Evolutionary conservation across 768 basidiomycete genomes (phyloP).

Genomic region (Trametes coccinea): DNA sequence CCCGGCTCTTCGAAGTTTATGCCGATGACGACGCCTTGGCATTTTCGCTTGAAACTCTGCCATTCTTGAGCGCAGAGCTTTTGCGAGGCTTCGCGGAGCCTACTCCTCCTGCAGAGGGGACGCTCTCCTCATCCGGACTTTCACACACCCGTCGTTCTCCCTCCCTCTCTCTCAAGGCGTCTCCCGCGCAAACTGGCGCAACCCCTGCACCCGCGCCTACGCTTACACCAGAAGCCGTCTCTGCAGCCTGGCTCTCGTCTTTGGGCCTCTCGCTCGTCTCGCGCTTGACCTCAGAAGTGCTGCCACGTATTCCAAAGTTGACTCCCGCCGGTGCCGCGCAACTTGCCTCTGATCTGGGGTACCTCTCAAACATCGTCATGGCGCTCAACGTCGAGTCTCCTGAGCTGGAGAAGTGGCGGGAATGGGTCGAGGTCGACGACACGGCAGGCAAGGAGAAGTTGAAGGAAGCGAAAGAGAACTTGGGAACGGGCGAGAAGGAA

Average conservation of each 20-base stretch:
- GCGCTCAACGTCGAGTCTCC: constrained; percentile 88
- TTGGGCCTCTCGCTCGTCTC: constrained; percentile 80
- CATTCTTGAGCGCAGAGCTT: constrained; percentile 60
- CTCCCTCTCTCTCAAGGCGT: constrained; percentile 34
- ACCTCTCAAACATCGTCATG: constrained; percentile 86
- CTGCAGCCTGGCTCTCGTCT: constrained; percentile 90
- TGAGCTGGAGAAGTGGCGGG: constrained; percentile 79
- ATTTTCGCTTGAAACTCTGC: constrained; percentile 84
- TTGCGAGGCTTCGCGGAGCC: constrained; percentile 49
- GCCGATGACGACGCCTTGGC: constrained; percentile 88
- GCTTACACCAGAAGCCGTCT: constrained; percentile 76
- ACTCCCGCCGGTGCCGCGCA: constrained; percentile 75
- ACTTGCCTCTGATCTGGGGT: constrained; percentile 82
- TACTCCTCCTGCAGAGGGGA: constrained; percentile 21
- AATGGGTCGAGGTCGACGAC: constrained; percentile 63
- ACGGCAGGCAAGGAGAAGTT: constrained; percentile 34
- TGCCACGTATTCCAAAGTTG: constrained; percentile 71
- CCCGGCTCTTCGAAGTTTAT: constrained; percentile 91
- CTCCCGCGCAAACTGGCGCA: constrained; percentile 5
- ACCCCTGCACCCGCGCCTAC: neutral
- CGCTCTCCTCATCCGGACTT: constrained; percentile 12
- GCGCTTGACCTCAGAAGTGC: constrained; percentile 65
- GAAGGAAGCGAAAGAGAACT: constrained; percentile 15
- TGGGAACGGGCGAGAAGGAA: constrained; percentile 7
- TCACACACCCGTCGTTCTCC: constrained; percentile 38